Percentiles rank a stretch among this genome's conserved stretches.
Evolutionary conservation across 2,329 filamentous ascomycete genomes (phyloP).

Genomic region (Xylariaceae sp.): DNA sequence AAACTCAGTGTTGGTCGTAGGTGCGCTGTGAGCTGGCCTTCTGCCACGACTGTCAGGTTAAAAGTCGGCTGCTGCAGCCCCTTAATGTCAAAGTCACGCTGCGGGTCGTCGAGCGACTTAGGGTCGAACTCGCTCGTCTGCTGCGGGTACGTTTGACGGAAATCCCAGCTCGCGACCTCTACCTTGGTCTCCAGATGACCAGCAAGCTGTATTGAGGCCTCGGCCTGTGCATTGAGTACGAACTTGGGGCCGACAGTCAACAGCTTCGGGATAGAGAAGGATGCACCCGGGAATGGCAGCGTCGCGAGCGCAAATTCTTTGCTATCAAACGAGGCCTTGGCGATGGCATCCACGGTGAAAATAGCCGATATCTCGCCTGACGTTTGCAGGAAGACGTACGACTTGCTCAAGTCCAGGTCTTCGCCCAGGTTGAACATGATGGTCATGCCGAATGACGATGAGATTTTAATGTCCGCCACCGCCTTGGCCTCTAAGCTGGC

Average conservation of each 20-base stretch:
- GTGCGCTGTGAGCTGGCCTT: neutral
- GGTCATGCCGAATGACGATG: conserved; percentile 30
- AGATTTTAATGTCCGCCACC: conserved; percentile 19
- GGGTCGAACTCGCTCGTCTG: neutral
- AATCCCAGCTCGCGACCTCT: conserved; percentile 28
- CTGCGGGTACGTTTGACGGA: conserved; percentile 1
- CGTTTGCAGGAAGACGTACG: conserved; percentile 27
- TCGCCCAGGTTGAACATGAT: conserved; percentile 22
- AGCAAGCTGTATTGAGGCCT: conserved; percentile 22
- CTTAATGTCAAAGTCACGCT: neutral
- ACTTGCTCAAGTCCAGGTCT: conserved; percentile 26
- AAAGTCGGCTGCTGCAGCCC: neutral
- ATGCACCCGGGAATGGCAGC: conserved; percentile 27
- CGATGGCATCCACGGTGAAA: conserved; percentile 28
- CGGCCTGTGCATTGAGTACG: conserved; percentile 26
- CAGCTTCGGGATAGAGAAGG: conserved; percentile 31
- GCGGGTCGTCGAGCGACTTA: neutral
- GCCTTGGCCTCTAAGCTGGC: conserved; percentile 17
- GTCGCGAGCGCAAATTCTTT: conserved; percentile 20
- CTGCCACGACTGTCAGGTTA: neutral
- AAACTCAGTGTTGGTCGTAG: conserved; percentile 1
- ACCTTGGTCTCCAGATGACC: conserved; percentile 27
- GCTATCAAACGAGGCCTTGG: conserved; percentile 16
- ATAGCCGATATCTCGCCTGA: conserved; percentile 24
- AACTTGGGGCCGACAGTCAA: conserved; percentile 30